Evolutionary conservation across 2,329 filamentous ascomycete genomes (phyloP), one percentile per base, ranked within the genome.

Genomic region (Fusarium sp.): DNA sequence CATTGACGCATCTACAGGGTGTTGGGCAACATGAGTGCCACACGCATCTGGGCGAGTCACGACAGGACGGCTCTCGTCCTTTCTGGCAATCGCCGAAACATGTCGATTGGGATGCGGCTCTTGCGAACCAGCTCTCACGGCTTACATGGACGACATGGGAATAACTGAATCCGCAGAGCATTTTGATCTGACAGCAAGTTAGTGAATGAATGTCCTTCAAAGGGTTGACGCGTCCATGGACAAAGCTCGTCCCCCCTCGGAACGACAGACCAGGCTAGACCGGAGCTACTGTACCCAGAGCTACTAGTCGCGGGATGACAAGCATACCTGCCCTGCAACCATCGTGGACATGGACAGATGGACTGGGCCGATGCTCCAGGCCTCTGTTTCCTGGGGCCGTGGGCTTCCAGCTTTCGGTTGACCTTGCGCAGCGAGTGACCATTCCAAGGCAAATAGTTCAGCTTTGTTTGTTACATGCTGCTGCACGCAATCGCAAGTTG

Each of bases 1-100:
- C 82, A 84, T 84, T 84, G 82, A 84, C 80, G 81, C 81, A 82
- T 68, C 70, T 80, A 75, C 81, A 82, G 81, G 81, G 79, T 71
- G 50, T 66, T 67, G 71, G 60, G 58, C 65, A 57, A 69, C 66
- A 67, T 71, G 63, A 67, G 69, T 71, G 73, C 69, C 67, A 70
- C 73, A 71, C 62, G 6, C 20, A 58, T 70, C 33, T 62, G 35
- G 29, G 36, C 59, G 59, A 69, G 54, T 66, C 69, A 68, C 65
- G 68, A 29, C 63, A 47, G 58, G 56, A 54, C 18, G 69, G 42
- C 64, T 59, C 52, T 47, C 56, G 18, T 59, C 69, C 20, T 65
- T 33, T 63, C 60, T 65, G 58, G 68, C 42, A 69, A 62, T 59
- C 42, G 40, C 61, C 50, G 57, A 58, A 20, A 40, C 40, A 13